Evolutionary conservation across 805 yeast genomes (phyloP).

Genomic region (Zygoascus bituminiphila): DNA sequence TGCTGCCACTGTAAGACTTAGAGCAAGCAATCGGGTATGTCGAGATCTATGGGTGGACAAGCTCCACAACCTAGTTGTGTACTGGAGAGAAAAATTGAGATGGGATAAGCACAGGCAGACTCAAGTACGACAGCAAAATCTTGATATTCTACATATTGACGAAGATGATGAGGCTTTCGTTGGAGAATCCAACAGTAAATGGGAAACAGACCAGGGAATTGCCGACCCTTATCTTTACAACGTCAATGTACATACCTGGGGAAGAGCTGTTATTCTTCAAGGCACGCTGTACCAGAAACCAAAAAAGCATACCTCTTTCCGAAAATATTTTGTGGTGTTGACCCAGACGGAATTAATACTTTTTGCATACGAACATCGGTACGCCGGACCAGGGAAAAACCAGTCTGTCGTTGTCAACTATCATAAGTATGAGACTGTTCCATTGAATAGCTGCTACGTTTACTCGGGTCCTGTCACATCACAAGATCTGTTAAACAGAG

Average conservation of each 20-base stretch:
- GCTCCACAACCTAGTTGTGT: slow-evolving; percentile 37
- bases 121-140: slow-evolving; percentile 38
- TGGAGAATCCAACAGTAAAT: slow-evolving; percentile 38
- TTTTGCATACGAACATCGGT: slow-evolving; percentile 44
- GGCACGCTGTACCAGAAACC: slow-evolving; percentile 67
- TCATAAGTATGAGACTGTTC: slow-evolving; percentile 47
- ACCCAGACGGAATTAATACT: slow-evolving; percentile 63
- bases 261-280: slow-evolving; percentile 49
- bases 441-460: slow-evolving; percentile 60
- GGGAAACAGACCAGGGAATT: slow-evolving; percentile 45
- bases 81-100: slow-evolving; percentile 49
- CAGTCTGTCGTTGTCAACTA: slow-evolving; percentile 37
- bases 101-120: slow-evolving; percentile 36
- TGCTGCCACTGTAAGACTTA: slow-evolving; percentile 35
- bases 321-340: slow-evolving; percentile 50
- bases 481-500: slow-evolving; percentile 44
- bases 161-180: slow-evolving; percentile 52
- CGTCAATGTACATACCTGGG: slow-evolving; percentile 50
- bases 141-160: slow-evolving; percentile 39
- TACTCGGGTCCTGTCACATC: slow-evolving; percentile 62
- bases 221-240: slow-evolving; percentile 49
- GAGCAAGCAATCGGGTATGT: slow-evolving; percentile 42
- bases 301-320: slow-evolving; percentile 60
- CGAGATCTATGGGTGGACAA: slow-evolving; percentile 63
- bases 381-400: slow-evolving; percentile 13